A percentile compares a stretch with the other conserved stretches of the same genome.
These are phyloP conservation scores for Quercus cerris DNA, from an alignment of 306 rosid species.

Conservation along the genomic window DNA sequence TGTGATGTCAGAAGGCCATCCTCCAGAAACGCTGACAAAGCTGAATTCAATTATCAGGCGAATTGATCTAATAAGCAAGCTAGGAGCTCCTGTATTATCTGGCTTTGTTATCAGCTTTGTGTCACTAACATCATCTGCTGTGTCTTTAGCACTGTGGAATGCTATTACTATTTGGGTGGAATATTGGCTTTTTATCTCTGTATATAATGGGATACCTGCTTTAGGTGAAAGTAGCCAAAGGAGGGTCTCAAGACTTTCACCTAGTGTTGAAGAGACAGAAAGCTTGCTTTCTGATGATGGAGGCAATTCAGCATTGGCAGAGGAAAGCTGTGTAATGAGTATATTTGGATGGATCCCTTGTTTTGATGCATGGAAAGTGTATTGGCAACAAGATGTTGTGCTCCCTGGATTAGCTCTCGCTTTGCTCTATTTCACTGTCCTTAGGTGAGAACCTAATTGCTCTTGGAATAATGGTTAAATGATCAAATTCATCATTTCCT, in stretches of 20 bases:
- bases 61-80: conserved; percentile 80
- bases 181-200: conserved; percentile 83
- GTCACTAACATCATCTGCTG: conserved; percentile 78
- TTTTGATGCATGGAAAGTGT: conserved; percentile 71
- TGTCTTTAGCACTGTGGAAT: conserved; percentile 76
- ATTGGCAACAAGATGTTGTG: conserved; percentile 63
- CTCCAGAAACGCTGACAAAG: conserved; percentile 60
- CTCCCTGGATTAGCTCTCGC: conserved; percentile 87
- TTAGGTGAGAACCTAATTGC: conserved; percentile 48
- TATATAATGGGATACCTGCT: conserved; percentile 71
- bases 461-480: background rate
- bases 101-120: conserved; percentile 84
- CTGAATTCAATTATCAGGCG: conserved; percentile 71
- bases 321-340: conserved; percentile 25
- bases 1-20: conserved; percentile 72
- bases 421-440: conserved; percentile 76
- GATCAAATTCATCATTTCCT: no score
- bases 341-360: conserved; percentile 41
- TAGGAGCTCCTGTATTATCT: conserved; percentile 77
- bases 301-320: conserved; percentile 2
- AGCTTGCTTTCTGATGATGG: conserved; percentile 24
- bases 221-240: conserved; percentile 54
- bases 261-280: conserved; percentile 29
- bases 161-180: conserved; percentile 65
- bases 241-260: conserved; percentile 38